phyloP scores from a whole-genome alignment of 108 stramenopile species.

The Nitzschia sp. region DNA sequence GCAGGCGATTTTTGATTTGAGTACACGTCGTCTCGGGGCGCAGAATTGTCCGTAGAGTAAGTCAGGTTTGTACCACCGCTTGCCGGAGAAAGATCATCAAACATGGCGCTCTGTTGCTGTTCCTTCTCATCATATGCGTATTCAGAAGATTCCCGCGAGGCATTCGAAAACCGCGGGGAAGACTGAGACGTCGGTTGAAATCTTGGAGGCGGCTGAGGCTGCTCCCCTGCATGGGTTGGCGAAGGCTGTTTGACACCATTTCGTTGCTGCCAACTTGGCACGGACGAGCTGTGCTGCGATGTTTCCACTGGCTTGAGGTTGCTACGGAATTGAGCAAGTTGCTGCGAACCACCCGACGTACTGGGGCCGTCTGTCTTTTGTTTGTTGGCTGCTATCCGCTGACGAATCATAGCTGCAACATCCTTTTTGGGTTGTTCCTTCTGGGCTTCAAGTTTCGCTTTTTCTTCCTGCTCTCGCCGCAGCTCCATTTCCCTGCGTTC shows the following conservation, averaged over 20 bases:
- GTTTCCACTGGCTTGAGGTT: conserved; percentile 13
- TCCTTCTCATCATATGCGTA: neutral
- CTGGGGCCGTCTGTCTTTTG: neutral
- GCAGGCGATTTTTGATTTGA: neutral
- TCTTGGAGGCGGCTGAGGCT: neutral
- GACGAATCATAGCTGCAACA: conserved; percentile 67
- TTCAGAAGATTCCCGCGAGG: neutral
- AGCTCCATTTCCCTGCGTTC: conserved; percentile 41
- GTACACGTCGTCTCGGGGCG: neutral
- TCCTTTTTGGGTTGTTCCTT: conserved; percentile 49
- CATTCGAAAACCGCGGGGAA: neutral
- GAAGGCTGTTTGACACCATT: neutral
- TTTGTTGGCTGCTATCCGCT: conserved; percentile 67
- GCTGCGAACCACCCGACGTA: neutral
- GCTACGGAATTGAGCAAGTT: neutral
- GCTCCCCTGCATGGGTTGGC: neutral
- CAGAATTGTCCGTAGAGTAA: conserved; percentile 11
- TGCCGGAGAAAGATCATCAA: conserved; percentile 14
- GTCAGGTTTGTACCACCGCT: conserved; percentile 11
- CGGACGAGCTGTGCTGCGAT: neutral
- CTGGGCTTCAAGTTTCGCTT: conserved; percentile 26
- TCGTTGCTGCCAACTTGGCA: neutral
- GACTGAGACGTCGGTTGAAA: neutral
- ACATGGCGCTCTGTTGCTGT: neutral
- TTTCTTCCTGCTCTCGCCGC: conserved; percentile 32